Evolutionary conservation across 805 yeast species (phyloP).

Genomic region (Sungouiella blattae): DNA sequence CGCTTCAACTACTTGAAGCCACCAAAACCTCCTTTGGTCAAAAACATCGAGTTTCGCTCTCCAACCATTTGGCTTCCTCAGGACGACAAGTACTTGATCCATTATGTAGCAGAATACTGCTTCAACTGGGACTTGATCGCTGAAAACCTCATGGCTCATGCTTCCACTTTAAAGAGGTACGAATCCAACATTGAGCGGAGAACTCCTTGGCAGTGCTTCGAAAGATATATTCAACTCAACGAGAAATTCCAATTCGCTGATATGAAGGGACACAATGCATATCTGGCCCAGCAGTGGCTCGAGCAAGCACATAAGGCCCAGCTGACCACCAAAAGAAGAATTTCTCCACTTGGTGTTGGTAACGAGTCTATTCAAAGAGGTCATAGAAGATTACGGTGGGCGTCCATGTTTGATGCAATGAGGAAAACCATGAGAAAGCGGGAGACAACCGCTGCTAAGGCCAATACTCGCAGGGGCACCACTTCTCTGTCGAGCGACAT

Average conservation of each 20-base stretch:
- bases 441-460: slow-evolving; percentile 54
- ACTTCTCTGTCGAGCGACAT: slow-evolving; percentile 5
- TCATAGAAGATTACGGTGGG: slow-evolving; percentile 88
- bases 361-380: slow-evolving; percentile 91
- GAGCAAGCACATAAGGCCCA: slow-evolving; percentile 89
- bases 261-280: slow-evolving; percentile 82
- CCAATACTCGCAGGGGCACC: slow-evolving; percentile 19
- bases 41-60: slow-evolving; percentile 74
- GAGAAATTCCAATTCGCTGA: slow-evolving; percentile 85
- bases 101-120: slow-evolving; percentile 78
- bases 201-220: slow-evolving; percentile 99
- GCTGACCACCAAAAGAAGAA: slow-evolving; percentile 80
- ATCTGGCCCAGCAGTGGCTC: slow-evolving; percentile 84
- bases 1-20: slow-evolving; percentile 70
- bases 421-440: slow-evolving; percentile 86
- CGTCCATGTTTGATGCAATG: slow-evolving; percentile 94
- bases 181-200: slow-evolving; percentile 88
- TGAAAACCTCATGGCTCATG: slow-evolving; percentile 65
- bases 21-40: slow-evolving; percentile 84
- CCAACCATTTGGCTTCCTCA: slow-evolving; percentile 97
- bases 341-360: slow-evolving; percentile 91
- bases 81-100: slow-evolving; percentile 79
- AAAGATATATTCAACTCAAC: slow-evolving; percentile 87
- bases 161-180: slow-evolving; percentile 58
- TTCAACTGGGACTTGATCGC: slow-evolving; percentile 94